Evolutionary conservation across 768 basidiomycete genomes (phyloP), one percentile per base, ranked within the genome.

Genomic region (Lactifluus echinatus): DNA sequence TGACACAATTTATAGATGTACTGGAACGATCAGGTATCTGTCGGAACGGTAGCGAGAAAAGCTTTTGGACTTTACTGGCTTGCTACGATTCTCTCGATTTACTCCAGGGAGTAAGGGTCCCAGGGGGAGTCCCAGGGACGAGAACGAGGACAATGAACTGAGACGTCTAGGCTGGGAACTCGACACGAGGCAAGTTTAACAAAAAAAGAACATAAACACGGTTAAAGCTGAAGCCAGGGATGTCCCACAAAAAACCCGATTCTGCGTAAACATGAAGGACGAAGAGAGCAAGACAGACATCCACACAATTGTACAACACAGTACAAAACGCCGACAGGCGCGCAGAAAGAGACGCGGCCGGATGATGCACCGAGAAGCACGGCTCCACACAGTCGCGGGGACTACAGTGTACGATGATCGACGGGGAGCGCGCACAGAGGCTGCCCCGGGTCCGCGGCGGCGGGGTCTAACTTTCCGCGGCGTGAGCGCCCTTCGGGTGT

Each of bases 391-490:
- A 29, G 47, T 54, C 28, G 48, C 53, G 48, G 57, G 57, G 36
- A 49, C 45, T 21, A 26, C 34, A 47, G 39, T 49, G 23, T 17
- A 26, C 34, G 47, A 50, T 49, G 58, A 59, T 59, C 58, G 58
- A 54, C 58, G 47, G n/a, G 34, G 58, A 59, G 53, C 58, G 58
- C 58, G 58, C 58, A 44, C 26, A 3, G 28, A 7, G 29, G 19
- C 21, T 50, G 36, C 58, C 40, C 58, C 58, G 48, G 58, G 58
- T 49, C 58, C 58, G 58, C 58, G 58, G 58, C 58, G 58, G 58
- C 58, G 40, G 23, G 14, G 24, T 29, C 47, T 44, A 12, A 50
- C 53, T 43, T 53, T 59, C 58, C 53, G 58, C 58, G 58, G 48
- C 58, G 36, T 42, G 42, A 59, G 58, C 58, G 58, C 58, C 49